Base-by-base conservation (phyloP, 179 eudicot species). In the Sideroxylon spinosum region DNA sequence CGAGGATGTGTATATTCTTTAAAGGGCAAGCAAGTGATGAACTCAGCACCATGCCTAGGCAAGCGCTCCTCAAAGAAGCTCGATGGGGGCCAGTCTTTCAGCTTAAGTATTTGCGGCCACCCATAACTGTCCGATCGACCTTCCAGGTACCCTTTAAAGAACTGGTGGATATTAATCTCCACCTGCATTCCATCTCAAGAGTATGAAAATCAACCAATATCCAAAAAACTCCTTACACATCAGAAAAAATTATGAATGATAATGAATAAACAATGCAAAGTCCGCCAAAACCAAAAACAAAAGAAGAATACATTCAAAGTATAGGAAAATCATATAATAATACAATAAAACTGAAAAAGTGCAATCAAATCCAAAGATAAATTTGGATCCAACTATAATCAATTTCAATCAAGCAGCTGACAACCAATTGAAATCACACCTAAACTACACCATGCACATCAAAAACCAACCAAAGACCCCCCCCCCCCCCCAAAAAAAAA, bases 51-150 rank as follows among this genome's bases (percentile, higher is more conserved):
- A 71, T 91, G 96, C 74, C 96, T 80, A 13, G 96, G 96, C 74
- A 91, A 69, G 62, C 81, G 82, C 67, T 79, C 57, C 66, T 88
- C 88, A 77, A 91, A 91, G 52, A 86, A 86, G 79, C 86, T 87
- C 14, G 92, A 88, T 22, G 93, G 93, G 17, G 94, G 94, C 94
- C 94, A 90, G 78, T 90, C 94, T 78, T 90, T 90, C 84, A 90
- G 81, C 84, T 91, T 91, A 74, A 90, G 77, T 57, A 90, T 78
- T 61, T 73, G 70, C 61, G 95, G 95, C 95, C 93, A 91, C 68
- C 68, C 82, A 19, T 14, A 6, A 56, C 1, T 26, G 74, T 88
- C 90, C 76, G 13, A 67, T 61, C 22, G 75, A 66, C 91, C 90
- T 11, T 85, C 82, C 46, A 79, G 56, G 80, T 91, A 91, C 79